phyloP scores from a whole-genome alignment of 192 early-diverging fungal species.

The Coemansia sp. region DNA sequence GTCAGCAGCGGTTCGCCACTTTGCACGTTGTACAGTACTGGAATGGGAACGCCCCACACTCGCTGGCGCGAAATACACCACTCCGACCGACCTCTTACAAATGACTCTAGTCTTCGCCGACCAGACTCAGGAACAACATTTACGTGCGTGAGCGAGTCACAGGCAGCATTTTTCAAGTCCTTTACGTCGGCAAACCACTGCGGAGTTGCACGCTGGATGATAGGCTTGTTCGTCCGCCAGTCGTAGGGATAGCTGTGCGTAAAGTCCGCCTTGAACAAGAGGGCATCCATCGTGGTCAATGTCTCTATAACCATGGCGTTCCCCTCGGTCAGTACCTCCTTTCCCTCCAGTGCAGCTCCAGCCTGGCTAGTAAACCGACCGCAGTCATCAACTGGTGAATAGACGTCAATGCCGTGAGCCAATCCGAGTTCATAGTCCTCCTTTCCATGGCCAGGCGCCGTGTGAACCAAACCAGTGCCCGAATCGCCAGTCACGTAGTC shows the following conservation, averaged over 20 bases:
- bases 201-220: slow-evolving; percentile 77
- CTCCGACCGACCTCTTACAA: slow-evolving; percentile 70
- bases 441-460: slow-evolving; percentile 82
- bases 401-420: slow-evolving; percentile 60
- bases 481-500: slow-evolving; percentile 72
- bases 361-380: slow-evolving; percentile 73
- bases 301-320: slow-evolving; percentile 62
- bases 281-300: slow-evolving; percentile 34
- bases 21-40: slow-evolving; percentile 68
- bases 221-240: slow-evolving; percentile 82
- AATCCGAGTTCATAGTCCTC: slow-evolving; percentile 78
- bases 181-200: slow-evolving; percentile 85
- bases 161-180: slow-evolving; percentile 64
- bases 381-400: slow-evolving; percentile 75
- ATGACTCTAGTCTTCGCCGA: slow-evolving; percentile 64
- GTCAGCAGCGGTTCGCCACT: slow-evolving; percentile 70
- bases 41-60: slow-evolving; percentile 84
- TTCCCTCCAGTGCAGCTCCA: slow-evolving; percentile 63
- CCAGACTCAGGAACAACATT: slow-evolving; percentile 66
- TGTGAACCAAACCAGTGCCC: slow-evolving; percentile 82
- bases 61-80: slow-evolving; percentile 88
- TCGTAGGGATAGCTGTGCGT: slow-evolving; percentile 83
- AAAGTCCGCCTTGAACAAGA: slow-evolving; percentile 62
- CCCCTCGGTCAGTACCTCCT: slow-evolving; percentile 65
- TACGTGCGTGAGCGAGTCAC: slow-evolving; percentile 61